These are phyloP conservation scores for Entrophospora sp. DNA, from an alignment of 192 early-diverging fungal species.

Conservation along the genomic window DNA sequence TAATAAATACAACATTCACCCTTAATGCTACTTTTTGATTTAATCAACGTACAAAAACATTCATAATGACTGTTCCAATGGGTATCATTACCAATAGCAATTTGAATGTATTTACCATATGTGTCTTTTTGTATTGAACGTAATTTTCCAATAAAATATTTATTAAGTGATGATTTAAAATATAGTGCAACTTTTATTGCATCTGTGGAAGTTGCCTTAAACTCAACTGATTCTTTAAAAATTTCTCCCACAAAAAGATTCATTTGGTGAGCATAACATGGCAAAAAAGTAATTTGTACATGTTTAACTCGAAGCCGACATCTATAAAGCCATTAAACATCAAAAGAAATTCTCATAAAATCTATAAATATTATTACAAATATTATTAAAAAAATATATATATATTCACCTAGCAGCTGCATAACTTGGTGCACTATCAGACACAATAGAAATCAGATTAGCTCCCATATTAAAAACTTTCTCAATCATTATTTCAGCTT, in stretches of 20 bases:
- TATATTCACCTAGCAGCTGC: conserved; percentile 1
- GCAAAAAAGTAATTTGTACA: background rate
- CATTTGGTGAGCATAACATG: conserved; percentile 1
- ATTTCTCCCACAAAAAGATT: background rate
- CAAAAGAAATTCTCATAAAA: background rate
- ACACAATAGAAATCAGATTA: background rate
- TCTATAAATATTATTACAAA: background rate
- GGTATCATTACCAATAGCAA: background rate
- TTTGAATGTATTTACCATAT: background rate
- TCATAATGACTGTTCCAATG: conserved; percentile 5
- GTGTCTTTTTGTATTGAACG: background rate
- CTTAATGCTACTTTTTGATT: background rate
- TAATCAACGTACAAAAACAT: background rate
- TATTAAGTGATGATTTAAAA: conserved; percentile 8
- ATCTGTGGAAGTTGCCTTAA: background rate
- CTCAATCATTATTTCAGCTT: conserved; percentile 1
- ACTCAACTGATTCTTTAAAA: conserved; percentile 10
- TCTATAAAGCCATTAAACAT: background rate
- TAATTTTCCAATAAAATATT: conserved; percentile 16
- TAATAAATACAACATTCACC: background rate
- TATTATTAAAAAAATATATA: background rate
- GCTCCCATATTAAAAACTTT: background rate
- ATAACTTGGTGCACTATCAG: conserved; percentile 11
- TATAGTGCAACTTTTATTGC: background rate
- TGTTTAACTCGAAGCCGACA: background rate